Conservation (phyloP, 2,329 filamentous ascomycete genomes). For the Penicillium nordicum region DNA sequence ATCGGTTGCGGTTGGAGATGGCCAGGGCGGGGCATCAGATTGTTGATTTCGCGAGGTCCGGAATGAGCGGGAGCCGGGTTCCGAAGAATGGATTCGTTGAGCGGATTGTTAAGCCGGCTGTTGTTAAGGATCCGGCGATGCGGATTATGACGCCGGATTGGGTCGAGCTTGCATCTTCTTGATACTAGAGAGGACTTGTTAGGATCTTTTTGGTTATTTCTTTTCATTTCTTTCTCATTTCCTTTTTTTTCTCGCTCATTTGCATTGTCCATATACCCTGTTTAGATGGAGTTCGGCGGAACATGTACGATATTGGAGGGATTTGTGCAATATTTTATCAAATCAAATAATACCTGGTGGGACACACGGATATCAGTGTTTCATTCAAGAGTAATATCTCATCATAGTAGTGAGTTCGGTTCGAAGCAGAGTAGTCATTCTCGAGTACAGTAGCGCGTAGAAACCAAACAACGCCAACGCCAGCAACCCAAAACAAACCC, state of each 20-base stretch:
- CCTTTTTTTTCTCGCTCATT: neutral
- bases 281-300: conserved; percentile 15
- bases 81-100: conserved; percentile 43
- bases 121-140: conserved; percentile 37
- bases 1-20: conserved; percentile 43
- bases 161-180: conserved; percentile 23
- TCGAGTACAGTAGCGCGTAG: no score
- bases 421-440: no score
- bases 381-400: no score
- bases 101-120: conserved; percentile 36
- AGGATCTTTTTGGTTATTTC: neutral
- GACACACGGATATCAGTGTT: neutral
- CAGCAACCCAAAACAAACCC: no score
- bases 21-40: conserved; percentile 44
- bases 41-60: conserved; percentile 40
- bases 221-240: no score
- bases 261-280: conserved; percentile 18
- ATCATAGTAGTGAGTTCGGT: no score
- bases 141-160: conserved; percentile 34
- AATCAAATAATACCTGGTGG: neutral
- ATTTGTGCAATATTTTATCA: neutral
- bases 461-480: neutral
- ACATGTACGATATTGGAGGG: conserved; percentile 1
- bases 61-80: conserved; percentile 37
- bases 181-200: conserved; percentile 1